Evolutionary conservation across 305 asterid genomes (phyloP).

Genomic region (Solanum hybrid): DNA sequence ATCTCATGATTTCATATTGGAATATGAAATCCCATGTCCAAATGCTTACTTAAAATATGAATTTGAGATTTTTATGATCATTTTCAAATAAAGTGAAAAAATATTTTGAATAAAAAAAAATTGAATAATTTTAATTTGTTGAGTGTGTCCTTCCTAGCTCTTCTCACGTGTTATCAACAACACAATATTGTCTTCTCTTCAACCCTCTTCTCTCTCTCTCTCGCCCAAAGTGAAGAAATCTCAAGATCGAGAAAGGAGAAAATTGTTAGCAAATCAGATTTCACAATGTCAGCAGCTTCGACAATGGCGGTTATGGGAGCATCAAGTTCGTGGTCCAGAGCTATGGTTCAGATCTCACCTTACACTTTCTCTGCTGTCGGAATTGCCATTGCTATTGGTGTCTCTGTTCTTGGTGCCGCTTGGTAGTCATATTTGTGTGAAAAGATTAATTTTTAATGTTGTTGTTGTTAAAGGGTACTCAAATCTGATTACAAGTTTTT

Average conservation of each 20-base stretch:
- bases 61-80: background rate
- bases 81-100: background rate
- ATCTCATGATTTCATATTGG: too few species aligned
- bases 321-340: slow-evolving; percentile 82
- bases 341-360: slow-evolving; percentile 76
- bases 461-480: background rate
- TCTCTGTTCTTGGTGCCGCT: slow-evolving; percentile 97
- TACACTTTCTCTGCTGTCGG: slow-evolving; percentile 90
- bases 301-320: slow-evolving; percentile 1
- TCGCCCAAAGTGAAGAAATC: background rate
- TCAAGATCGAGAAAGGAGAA: background rate
- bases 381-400: slow-evolving; percentile 85
- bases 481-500: background rate
- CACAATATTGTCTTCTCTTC: background rate
- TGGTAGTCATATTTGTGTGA: slow-evolving; percentile 28
- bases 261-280: background rate
- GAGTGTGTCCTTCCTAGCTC: background rate
- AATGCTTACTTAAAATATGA: background rate
- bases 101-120: background rate
- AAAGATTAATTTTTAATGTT: background rate
- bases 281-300: background rate
- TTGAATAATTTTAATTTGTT: background rate
- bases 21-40: too few species aligned
- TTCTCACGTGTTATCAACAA: background rate
- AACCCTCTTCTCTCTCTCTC: background rate